phyloP scores from a whole-genome alignment of 805 yeast species.

The Wickerhamiella siamensis region DNA sequence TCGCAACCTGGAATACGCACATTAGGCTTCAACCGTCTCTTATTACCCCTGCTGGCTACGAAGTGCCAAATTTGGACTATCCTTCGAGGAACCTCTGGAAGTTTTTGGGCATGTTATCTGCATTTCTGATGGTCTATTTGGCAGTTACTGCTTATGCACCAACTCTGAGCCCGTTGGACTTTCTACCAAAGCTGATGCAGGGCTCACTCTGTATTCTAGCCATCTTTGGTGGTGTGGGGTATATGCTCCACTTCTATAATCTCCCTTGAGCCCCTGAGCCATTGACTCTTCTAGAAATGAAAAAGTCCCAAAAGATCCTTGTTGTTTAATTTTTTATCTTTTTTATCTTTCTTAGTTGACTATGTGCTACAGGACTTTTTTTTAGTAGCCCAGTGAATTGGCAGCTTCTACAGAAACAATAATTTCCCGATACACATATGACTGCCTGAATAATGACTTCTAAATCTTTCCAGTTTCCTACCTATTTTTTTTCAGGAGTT shows the following conservation, averaged over 20 bases:
- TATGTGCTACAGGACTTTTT: too few species aligned
- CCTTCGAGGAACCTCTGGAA: constrained; percentile 1
- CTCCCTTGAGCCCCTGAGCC: too few species aligned
- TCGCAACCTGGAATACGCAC: neutral
- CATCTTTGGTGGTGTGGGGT: neutral
- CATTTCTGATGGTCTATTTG: neutral
- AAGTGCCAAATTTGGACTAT: neutral
- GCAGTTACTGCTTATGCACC: neutral
- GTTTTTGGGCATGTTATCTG: neutral
- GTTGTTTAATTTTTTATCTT: too few species aligned
- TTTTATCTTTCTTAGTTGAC: too few species aligned
- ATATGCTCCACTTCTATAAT: neutral
- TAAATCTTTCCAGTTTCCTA: too few species aligned
- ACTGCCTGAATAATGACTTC: too few species aligned
- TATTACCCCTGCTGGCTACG: neutral
- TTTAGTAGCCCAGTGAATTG: too few species aligned
- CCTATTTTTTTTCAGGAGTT: too few species aligned
- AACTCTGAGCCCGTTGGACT: neutral
- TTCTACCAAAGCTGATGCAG: neutral
- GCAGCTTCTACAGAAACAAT: too few species aligned
- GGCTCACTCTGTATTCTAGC: neutral
- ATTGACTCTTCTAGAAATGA: too few species aligned
- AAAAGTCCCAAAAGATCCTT: too few species aligned
- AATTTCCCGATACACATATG: too few species aligned
- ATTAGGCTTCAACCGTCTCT: constrained; percentile 1